These are phyloP conservation scores for Calonectria hongkongensis DNA, from an alignment of 2,329 filamentous ascomycete species.

Conservation along the genomic window DNA sequence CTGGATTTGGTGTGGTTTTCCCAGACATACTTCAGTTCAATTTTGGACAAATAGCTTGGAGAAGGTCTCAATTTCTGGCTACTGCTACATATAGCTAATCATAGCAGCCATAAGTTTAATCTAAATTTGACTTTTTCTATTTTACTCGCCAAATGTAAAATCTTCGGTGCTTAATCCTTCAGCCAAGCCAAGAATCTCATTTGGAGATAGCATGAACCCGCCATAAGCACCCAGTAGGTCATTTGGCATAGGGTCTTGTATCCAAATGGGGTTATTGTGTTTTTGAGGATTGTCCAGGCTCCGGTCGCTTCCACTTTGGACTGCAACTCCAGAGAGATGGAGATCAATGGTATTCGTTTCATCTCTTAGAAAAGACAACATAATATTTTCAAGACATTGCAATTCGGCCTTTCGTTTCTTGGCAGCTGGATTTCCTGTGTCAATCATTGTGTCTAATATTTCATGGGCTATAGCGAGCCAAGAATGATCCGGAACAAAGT, in stretches of 20 bases:
- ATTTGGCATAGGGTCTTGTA: neutral
- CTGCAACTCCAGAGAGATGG: neutral
- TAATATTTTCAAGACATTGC: slow-evolving; percentile 30
- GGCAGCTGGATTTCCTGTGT: slow-evolving; percentile 26
- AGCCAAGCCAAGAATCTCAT: slow-evolving; percentile 14
- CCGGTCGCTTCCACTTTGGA: neutral
- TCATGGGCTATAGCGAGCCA: slow-evolving; percentile 9
- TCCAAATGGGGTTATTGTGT: neutral
- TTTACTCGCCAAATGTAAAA: neutral
- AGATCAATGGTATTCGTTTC: neutral
- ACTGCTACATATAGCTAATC: neutral
- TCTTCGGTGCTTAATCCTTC: slow-evolving; percentile 11
- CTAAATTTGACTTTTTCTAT: neutral
- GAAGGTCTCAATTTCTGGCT: neutral
- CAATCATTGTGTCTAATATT: slow-evolving; percentile 17
- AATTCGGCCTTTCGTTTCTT: slow-evolving; percentile 32
- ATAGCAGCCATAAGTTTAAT: neutral
- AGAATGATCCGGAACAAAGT: neutral
- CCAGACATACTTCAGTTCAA: too few relatives aligned
- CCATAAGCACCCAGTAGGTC: slow-evolving; percentile 14
- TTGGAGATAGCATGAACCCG: slow-evolving; percentile 2
- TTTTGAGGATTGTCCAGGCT: neutral
- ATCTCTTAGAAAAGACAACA: slow-evolving; percentile 18
- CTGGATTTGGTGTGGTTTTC: too few relatives aligned
- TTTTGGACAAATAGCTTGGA: too few relatives aligned